Base-by-base conservation (phyloP, 106 monocot species). In the Dioscorea alata region DNA sequence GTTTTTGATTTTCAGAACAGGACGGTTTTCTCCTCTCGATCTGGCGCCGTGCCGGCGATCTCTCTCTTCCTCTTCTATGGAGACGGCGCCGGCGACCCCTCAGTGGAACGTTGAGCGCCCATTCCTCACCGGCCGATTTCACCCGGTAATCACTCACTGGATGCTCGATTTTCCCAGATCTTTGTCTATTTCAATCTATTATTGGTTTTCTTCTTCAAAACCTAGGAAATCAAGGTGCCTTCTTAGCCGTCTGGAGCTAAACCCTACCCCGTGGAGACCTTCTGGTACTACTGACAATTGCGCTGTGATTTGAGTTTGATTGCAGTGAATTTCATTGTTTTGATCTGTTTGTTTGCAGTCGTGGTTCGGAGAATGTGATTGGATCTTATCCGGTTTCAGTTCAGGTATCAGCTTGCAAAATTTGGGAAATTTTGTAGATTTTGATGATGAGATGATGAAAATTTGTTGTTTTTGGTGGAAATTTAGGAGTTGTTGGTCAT, bases 81-180 rank as follows among this genome's bases (percentile, higher is more conserved):
- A 82, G 19, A 12, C 57, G 19, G 35, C 56, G 24, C 70, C 82
- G 13, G 59, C 74, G 24, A 88, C 86, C 33, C 92, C 96, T 13
- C 74, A 78, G 60, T 97, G 96, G 96, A 97, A 92, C 74, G 68
- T 76, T 42, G 96, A 97, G 34, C 92, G 96, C 28, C 88, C 91
- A 17, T 97, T 82, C 72, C 96, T 92, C 73, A 88, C 88, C 49
- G 92, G 88, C 12, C 80, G 78, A 15, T 85, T 92, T 71, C 83
- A 88, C 22, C 80, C 85, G 79, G 92, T 85, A 65, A 31, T 23
- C 48, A 32, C 61, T 67, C 61, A 35, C 13, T 12, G 20, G 50
- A 19, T 51, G 21, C 24, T 52, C 17, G 35, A 52, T 13, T 42
- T 20, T 12, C 8, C 48, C 31, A 52, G n/a, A 8, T 52, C 22